phyloP scores from a whole-genome alignment of 805 yeast genomes.

The Peterozyma xylosa region DNA sequence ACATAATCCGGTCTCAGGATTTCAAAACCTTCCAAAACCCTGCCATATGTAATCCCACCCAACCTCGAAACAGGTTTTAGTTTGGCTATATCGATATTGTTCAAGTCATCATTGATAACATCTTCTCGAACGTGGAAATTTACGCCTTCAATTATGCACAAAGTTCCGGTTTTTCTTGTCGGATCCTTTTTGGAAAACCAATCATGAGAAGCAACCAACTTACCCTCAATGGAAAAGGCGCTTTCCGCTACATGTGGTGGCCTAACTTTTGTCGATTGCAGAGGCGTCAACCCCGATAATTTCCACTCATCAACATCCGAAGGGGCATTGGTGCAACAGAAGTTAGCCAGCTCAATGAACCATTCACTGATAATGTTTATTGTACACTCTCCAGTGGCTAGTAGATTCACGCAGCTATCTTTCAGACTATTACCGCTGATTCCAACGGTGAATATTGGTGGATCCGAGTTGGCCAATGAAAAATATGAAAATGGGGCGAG shows the following conservation, averaged over 20 bases:
- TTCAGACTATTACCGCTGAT: slow-evolving; percentile 33
- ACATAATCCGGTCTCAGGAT: slow-evolving; percentile 33
- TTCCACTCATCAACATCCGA: slow-evolving; percentile 47
- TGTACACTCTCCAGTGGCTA: slow-evolving; percentile 45
- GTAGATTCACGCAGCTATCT: slow-evolving; percentile 41
- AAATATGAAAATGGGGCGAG: slow-evolving; percentile 60
- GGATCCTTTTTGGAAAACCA: slow-evolving; percentile 35
- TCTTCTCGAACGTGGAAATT: slow-evolving; percentile 53
- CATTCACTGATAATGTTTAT: slow-evolving; percentile 55
- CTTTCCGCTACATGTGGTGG: slow-evolving; percentile 56
- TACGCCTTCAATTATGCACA: slow-evolving; percentile 46
- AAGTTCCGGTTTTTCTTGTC: slow-evolving; percentile 24
- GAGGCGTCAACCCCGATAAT: slow-evolving; percentile 43
- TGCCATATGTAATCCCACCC: slow-evolving; percentile 42
- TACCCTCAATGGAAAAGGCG: slow-evolving; percentile 53
- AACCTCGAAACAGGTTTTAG: slow-evolving; percentile 48
- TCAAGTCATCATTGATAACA: slow-evolving; percentile 30
- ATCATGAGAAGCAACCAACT: slow-evolving; percentile 33
- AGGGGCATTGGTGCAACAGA: slow-evolving; percentile 39
- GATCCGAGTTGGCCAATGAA: slow-evolving; percentile 38
- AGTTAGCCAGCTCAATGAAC: slow-evolving; percentile 60
- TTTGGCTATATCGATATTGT: slow-evolving; percentile 34
- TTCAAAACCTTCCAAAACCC: slow-evolving; percentile 38
- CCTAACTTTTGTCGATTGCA: slow-evolving; percentile 33
- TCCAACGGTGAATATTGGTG: slow-evolving; percentile 51